These are phyloP conservation scores for Telfairia occidentalis DNA, from an alignment of 331 rosid species.

Conservation along the genomic window DNA sequence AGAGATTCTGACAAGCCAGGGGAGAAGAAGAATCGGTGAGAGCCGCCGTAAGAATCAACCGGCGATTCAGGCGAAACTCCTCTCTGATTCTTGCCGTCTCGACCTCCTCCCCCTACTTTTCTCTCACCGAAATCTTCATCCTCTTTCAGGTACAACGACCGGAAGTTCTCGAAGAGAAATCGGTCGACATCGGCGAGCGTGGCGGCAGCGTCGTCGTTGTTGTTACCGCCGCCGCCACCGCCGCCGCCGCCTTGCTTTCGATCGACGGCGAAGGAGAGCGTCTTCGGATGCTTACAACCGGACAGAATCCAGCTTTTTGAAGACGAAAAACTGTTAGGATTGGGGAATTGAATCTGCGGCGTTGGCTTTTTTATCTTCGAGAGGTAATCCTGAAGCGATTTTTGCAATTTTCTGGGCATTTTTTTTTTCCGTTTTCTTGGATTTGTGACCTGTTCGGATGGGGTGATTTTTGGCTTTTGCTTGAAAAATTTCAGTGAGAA, in stretches of 20 bases:
- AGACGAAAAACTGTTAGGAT: constrained; percentile 19
- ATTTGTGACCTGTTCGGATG: not conserved
- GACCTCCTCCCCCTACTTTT: not conserved
- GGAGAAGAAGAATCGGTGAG: constrained; percentile 35
- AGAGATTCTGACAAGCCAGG: constrained; percentile 31
- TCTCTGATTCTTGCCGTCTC: not conserved
- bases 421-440: not conserved
- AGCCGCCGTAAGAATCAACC: constrained; percentile 22
- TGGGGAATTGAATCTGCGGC: constrained; percentile 21
- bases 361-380: constrained; percentile 36
- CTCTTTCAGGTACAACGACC: constrained; percentile 37
- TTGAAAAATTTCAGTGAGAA: not conserved
- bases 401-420: constrained; percentile 52
- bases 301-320: constrained; percentile 47
- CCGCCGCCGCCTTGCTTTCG: not conserved
- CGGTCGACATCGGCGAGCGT: constrained; percentile 55
- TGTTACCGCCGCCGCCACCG: not conserved
- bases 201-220: constrained; percentile 27
- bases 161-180: constrained; percentile 66
- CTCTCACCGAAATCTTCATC: constrained; percentile 4
- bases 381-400: constrained; percentile 33
- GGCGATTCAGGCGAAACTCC: constrained; percentile 27
- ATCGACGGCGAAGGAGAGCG: constrained; percentile 40
- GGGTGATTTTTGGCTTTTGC: not conserved
- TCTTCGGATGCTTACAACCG: constrained; percentile 47